A percentile compares a stretch with the other conserved stretches of the same genome.
phyloP scores from a whole-genome alignment of 768 basidiomycete species.

The Krasilnikovozyma curviuscula region DNA sequence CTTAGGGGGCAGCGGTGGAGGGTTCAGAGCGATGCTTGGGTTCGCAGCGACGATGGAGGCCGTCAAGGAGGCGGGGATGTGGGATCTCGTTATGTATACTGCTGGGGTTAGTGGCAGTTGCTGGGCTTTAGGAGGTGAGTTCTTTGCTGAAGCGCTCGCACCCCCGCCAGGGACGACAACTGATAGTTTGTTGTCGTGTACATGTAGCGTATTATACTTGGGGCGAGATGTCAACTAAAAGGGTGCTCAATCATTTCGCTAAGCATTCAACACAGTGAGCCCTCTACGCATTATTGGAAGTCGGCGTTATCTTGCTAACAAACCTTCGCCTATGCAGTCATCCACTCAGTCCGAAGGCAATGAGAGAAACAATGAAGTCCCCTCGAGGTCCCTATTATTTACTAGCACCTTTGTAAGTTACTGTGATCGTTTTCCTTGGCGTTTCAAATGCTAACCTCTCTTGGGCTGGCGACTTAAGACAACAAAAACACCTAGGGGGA shows the following conservation, averaged over 20 bases:
- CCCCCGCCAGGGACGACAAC: too few species aligned
- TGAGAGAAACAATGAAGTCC: conserved; percentile 9
- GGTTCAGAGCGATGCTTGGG: conserved; percentile 10
- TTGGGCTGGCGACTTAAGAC: too few species aligned
- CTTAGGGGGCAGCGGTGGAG: conserved; percentile 13
- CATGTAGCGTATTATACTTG: conserved; percentile 11
- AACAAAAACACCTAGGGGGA: conserved; percentile 9
- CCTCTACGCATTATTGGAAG: neutral
- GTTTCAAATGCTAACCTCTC: too few species aligned
- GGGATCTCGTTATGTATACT: conserved; percentile 12
- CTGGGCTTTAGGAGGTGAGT: conserved; percentile 12
- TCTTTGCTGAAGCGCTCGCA: neutral
- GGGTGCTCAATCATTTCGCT: conserved; percentile 8
- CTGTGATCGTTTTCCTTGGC: neutral
- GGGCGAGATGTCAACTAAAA: conserved; percentile 8
- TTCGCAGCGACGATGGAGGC: conserved; percentile 8
- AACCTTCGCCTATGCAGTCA: neutral
- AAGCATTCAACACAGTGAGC: conserved; percentile 9
- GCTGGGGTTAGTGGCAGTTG: conserved; percentile 10
- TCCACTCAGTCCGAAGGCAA: conserved; percentile 5
- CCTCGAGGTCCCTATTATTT: conserved; percentile 8
- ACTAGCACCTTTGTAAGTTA: conserved; percentile 3
- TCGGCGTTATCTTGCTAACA: neutral
- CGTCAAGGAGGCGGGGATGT: conserved; percentile 12
- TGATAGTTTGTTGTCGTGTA: neutral